Evolutionary conservation across 1,284 basidiomycete genomes (phyloP).

Genomic region (Ustilago shanxiensis): DNA sequence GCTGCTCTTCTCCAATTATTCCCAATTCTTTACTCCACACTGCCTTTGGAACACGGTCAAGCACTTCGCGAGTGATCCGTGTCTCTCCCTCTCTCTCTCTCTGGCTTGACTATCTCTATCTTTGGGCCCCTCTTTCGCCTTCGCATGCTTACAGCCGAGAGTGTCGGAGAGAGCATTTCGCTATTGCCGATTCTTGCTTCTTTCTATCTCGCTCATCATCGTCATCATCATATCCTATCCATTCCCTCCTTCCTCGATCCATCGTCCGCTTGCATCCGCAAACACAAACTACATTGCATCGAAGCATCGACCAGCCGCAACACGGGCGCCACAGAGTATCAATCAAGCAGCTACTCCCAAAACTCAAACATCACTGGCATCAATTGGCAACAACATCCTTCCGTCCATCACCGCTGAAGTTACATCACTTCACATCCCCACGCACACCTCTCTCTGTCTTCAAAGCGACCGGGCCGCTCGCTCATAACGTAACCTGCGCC

Average conservation of each 20-base stretch:
- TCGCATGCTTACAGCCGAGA: constrained; percentile 5
- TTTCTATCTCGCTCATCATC: constrained; percentile 1
- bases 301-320: background rate
- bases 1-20: background rate
- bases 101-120: background rate
- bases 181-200: constrained; percentile 16
- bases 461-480: constrained; percentile 3
- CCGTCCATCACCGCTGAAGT: background rate
- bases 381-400: background rate
- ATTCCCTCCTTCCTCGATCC: background rate
- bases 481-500: background rate
- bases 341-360: no score
- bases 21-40: no score
- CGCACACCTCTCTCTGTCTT: background rate
- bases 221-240: background rate
- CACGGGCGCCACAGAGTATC: background rate
- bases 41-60: no score
- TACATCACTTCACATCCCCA: no score
- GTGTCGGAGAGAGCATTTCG: no score
- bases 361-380: background rate
- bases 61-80: no score
- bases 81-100: background rate
- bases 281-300: background rate
- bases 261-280: background rate
- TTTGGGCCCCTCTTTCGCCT: background rate